phyloP scores from a whole-genome alignment of 768 basidiomycete species.

The Tubosaeta brunneosetosa region DNA sequence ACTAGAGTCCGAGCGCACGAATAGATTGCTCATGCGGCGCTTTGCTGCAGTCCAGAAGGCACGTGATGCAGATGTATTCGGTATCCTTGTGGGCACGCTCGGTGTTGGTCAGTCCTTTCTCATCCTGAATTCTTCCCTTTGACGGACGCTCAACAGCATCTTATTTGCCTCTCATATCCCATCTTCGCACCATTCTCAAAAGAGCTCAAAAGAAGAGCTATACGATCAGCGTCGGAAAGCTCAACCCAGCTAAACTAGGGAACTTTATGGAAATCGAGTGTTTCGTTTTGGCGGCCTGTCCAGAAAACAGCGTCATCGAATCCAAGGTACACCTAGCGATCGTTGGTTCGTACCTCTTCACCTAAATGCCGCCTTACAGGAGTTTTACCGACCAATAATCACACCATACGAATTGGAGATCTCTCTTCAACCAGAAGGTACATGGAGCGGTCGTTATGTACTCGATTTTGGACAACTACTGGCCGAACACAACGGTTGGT shows the following conservation, averaged over 20 bases:
- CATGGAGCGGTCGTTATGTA: constrained; percentile 75
- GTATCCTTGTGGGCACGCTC: constrained; percentile 90
- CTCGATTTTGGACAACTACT: constrained; percentile 70
- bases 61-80: constrained; percentile 89
- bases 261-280: constrained; percentile 97
- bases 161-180: constrained; percentile 79
- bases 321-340: constrained; percentile 44
- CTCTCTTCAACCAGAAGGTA: constrained; percentile 64
- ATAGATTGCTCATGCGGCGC: constrained; percentile 82
- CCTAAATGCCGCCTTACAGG: constrained; percentile 40
- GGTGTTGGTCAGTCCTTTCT: constrained; percentile 61
- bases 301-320: constrained; percentile 82
- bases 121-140: not conserved
- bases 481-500: constrained; percentile 27
- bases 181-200: constrained; percentile 67
- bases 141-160: constrained; percentile 45
- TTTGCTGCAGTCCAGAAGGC: constrained; percentile 86
- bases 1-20: constrained; percentile 65
- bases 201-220: constrained; percentile 82
- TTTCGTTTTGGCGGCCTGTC: constrained; percentile 92
- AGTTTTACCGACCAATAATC: constrained; percentile 86
- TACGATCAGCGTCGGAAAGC: constrained; percentile 91
- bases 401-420: constrained; percentile 90
- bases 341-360: not conserved
- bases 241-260: constrained; percentile 90